Percentiles rank a stretch among this genome's conserved stretches.
phyloP scores from a whole-genome alignment of 2,329 filamentous ascomycete species.

The Shiraia sp. region DNA sequence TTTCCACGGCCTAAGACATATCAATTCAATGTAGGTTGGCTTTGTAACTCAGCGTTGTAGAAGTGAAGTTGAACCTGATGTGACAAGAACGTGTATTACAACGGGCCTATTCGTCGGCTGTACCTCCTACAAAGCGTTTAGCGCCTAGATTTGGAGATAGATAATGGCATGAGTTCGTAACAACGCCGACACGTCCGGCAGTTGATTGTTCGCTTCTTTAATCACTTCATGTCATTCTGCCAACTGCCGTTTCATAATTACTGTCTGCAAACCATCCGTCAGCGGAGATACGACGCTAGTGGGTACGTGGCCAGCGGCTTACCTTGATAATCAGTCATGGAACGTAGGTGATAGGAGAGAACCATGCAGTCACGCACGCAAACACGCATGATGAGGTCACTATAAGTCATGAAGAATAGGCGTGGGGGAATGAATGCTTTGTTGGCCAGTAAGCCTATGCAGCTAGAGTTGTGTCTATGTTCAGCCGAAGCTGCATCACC shows the following conservation, averaged over 20 bases:
- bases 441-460: constrained; percentile 11
- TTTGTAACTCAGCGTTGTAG: constrained; percentile 9
- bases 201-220: constrained; percentile 4
- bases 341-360: constrained; percentile 26
- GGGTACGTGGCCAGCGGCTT: constrained; percentile 12
- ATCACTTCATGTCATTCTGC: constrained; percentile 7
- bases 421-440: constrained; percentile 29
- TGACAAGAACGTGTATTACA: constrained; percentile 16
- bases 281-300: constrained; percentile 3
- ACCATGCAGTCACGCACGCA: constrained; percentile 6
- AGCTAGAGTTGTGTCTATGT: constrained; percentile 32
- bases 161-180: not conserved
- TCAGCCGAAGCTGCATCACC: constrained; percentile 23
- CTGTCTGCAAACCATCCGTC: constrained; percentile 4
- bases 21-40: constrained; percentile 10
- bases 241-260: constrained; percentile 1
- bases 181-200: not conserved
- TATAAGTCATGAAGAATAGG: constrained; percentile 25
- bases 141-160: constrained; percentile 2
- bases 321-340: constrained; percentile 17
- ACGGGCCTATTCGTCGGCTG: constrained; percentile 28
- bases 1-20: constrained; percentile 2
- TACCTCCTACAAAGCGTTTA: constrained; percentile 30
- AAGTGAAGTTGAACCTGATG: constrained; percentile 32
- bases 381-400: constrained; percentile 23